Conservation (phyloP, 305 asterid species). For the Ilex paraguariensis region DNA sequence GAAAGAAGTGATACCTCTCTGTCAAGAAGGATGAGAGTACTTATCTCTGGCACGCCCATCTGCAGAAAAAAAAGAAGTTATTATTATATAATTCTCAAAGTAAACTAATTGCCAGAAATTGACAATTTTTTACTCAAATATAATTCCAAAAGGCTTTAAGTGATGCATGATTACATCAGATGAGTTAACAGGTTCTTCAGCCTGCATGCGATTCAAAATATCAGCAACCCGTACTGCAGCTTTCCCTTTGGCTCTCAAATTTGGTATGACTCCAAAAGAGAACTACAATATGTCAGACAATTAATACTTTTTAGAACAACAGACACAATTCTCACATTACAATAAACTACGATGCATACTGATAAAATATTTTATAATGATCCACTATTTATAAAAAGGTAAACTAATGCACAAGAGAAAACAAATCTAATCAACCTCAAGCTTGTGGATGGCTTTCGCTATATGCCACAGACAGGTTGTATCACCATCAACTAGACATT, state of each 20-base stretch:
- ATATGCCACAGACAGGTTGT: slow-evolving; percentile 87
- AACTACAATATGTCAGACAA: slow-evolving; percentile 37
- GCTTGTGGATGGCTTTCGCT: slow-evolving; percentile 89
- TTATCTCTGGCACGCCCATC: slow-evolving; percentile 81
- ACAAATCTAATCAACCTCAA: slow-evolving; percentile 52
- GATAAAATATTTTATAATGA: no score
- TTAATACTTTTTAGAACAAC: no score
- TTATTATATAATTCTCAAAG: no score
- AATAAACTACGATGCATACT: no score
- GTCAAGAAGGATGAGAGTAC: slow-evolving; percentile 83
- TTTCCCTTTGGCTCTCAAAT: slow-evolving; percentile 94
- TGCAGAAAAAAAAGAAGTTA: slow-evolving; percentile 22
- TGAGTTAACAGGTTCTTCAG: slow-evolving; percentile 78
- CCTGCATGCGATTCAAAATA: slow-evolving; percentile 82
- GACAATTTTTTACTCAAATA: slow-evolving; percentile 4
- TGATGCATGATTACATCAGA: slow-evolving; percentile 51
- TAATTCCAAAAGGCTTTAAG: slow-evolving; percentile 6
- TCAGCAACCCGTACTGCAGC: slow-evolving; percentile 85
- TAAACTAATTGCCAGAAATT: slow-evolving; percentile 7
- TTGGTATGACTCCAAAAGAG: slow-evolving; percentile 84
- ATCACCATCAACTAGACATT: slow-evolving; percentile 79
- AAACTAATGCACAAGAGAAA: slow-evolving; percentile 3
- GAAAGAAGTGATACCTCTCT: slow-evolving; percentile 58
- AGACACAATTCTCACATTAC: no score
- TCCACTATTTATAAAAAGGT: slow-evolving; percentile 5